These are phyloP conservation scores for Coelastrella sp. DNA, from an alignment of 139 green algal genomes.

Conservation along the genomic window DNA sequence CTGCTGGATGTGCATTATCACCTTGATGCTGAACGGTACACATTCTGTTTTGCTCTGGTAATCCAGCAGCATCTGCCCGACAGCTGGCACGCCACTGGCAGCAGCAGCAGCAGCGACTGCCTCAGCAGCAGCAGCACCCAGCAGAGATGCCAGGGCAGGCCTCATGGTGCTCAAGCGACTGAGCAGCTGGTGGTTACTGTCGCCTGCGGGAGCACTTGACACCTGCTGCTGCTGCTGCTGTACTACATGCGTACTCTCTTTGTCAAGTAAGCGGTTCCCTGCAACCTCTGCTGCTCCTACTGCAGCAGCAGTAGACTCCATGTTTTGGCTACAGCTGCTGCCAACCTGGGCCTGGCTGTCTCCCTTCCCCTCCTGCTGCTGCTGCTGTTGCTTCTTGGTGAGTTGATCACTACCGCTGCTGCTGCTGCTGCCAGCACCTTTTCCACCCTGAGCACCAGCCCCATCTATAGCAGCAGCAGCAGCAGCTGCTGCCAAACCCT, in stretches of 20 bases:
- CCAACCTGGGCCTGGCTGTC: too few relatives aligned
- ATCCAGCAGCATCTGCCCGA: not conserved
- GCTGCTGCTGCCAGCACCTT: not conserved
- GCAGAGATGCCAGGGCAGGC: not conserved
- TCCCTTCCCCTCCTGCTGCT: too few relatives aligned
- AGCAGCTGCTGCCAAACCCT: not conserved
- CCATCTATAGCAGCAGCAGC: not conserved
- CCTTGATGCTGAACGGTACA: not conserved
- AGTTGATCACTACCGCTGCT: not conserved
- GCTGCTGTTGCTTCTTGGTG: too few relatives aligned
- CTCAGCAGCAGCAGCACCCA: not conserved
- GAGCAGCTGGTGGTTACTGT: not conserved
- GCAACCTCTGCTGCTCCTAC: too few relatives aligned
- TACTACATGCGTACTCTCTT: not conserved
- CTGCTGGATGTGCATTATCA: not conserved
- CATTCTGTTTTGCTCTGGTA: not conserved
- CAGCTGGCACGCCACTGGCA: not conserved
- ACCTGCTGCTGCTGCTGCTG: not conserved
- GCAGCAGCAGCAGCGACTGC: not conserved
- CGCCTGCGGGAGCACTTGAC: not conserved
- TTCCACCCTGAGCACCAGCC: not conserved
- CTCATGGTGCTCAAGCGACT: not conserved
- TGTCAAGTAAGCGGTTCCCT: too few relatives aligned
- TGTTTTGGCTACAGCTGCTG: too few relatives aligned
- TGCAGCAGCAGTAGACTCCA: not conserved